phyloP scores from a whole-genome alignment of 2,329 filamentous ascomycete genomes.

The Fusarium subglutinans region DNA sequence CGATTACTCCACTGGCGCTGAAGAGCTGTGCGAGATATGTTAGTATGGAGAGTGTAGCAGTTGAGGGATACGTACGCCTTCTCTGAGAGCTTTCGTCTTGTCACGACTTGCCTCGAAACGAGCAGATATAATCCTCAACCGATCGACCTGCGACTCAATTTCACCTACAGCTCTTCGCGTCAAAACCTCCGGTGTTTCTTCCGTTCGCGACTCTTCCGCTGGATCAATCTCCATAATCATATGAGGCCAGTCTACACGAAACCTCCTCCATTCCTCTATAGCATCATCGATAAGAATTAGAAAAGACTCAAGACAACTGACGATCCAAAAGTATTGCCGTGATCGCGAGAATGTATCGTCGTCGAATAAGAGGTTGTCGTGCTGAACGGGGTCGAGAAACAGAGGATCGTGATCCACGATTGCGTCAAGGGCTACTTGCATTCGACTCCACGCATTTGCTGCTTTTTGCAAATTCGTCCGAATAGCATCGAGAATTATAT shows the following conservation, averaged over 20 bases:
- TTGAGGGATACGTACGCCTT: background rate
- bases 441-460: background rate
- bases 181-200: background rate
- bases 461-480: background rate
- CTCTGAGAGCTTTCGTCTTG: constrained; percentile 1
- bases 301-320: background rate
- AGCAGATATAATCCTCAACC: background rate
- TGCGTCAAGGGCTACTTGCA: background rate
- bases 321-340: background rate
- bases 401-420: background rate
- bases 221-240: background rate
- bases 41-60: rapidly evolving
- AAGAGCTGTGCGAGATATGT: background rate
- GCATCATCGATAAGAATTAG: background rate
- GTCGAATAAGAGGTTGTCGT: background rate
- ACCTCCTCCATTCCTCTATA: background rate
- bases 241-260: background rate
- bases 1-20: background rate
- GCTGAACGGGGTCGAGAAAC: background rate
- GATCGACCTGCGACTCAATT: background rate
- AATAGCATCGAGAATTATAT: background rate
- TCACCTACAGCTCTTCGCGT: background rate
- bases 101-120: background rate
- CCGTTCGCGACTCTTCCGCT: background rate
- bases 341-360: constrained; percentile 1